These are phyloP conservation scores for Phlegmacium glaucopus DNA, from an alignment of 768 basidiomycete species.

Conservation along the genomic window DNA sequence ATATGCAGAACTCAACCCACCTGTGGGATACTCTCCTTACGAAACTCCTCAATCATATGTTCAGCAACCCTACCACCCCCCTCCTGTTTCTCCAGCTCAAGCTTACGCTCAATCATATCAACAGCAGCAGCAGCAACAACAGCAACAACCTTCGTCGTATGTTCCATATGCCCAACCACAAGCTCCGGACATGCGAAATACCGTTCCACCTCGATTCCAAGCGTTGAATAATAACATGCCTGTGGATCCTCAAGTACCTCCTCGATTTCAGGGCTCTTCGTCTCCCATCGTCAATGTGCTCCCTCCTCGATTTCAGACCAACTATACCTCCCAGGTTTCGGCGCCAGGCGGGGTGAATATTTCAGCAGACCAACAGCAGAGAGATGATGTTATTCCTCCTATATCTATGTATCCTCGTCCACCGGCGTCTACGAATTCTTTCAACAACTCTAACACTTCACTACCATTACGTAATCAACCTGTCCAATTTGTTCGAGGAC, in stretches of 20 bases:
- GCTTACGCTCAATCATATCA: constrained; percentile 19
- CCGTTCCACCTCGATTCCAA: constrained; percentile 23
- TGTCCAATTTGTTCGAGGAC: too few relatives aligned
- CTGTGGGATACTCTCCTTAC: background rate
- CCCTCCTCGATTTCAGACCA: constrained; percentile 23
- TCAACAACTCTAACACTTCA: constrained; percentile 10
- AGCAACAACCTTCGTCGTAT: background rate
- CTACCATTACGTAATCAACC: constrained; percentile 8
- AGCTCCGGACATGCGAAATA: constrained; percentile 3
- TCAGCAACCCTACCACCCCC: too few relatives aligned
- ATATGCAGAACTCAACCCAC: constrained; percentile 25
- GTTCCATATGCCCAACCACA: constrained; percentile 2
- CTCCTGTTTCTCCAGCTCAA: constrained; percentile 12
- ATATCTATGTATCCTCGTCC: constrained; percentile 46
- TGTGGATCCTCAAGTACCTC: constrained; percentile 19
- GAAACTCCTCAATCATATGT: constrained; percentile 17
- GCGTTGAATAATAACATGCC: constrained; percentile 12
- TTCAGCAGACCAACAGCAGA: constrained; percentile 8
- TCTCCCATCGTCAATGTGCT: constrained; percentile 11
- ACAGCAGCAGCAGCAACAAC: constrained; percentile 8
- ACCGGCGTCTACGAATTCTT: constrained; percentile 12
- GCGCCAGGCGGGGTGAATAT: constrained; percentile 5
- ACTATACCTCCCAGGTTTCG: constrained; percentile 23
- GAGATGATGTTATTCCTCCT: constrained; percentile 21
- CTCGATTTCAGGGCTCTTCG: constrained; percentile 20